Percentiles rank a stretch among this genome's conserved stretches.
Conservation (phyloP, 345 rosid genomes). For the Eucalyptus fibrosa region DNA sequence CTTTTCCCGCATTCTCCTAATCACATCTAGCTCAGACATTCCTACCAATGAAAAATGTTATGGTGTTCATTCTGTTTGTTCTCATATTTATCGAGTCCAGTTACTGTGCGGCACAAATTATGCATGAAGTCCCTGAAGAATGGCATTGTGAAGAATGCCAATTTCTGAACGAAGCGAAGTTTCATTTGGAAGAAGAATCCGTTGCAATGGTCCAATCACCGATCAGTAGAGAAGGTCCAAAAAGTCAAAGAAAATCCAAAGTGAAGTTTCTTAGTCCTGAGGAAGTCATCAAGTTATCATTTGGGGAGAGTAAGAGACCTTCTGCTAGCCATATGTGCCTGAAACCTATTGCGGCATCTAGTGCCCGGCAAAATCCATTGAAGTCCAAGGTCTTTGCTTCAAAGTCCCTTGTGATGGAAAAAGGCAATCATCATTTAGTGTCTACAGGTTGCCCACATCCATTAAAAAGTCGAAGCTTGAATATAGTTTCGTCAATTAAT, state of each 20-base stretch:
- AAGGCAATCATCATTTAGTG: background rate
- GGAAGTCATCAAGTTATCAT: constrained; percentile 26
- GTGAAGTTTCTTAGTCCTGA: constrained; percentile 24
- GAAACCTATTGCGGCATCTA: background rate
- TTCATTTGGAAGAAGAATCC: background rate
- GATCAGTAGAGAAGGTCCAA: background rate
- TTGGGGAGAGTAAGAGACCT: background rate
- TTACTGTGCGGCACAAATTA: background rate
- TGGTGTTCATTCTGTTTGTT: background rate
- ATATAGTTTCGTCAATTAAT: background rate
- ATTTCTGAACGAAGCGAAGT: background rate
- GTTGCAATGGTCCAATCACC: background rate
- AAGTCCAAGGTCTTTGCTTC: background rate
- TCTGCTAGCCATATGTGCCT: background rate
- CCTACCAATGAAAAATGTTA: background rate
- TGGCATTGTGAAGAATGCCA: background rate
- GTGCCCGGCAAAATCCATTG: background rate
- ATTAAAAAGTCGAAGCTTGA: background rate
- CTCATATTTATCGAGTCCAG: background rate
- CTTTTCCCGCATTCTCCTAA: background rate
- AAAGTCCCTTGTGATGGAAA: background rate
- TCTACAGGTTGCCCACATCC: background rate
- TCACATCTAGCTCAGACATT: background rate
- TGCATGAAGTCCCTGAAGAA: background rate
- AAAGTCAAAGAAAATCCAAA: constrained; percentile 11